Evolutionary conservation across 2,329 filamentous ascomycete genomes (phyloP), one percentile per base, ranked within the genome.

Genomic region (Didymella pomorum): DNA sequence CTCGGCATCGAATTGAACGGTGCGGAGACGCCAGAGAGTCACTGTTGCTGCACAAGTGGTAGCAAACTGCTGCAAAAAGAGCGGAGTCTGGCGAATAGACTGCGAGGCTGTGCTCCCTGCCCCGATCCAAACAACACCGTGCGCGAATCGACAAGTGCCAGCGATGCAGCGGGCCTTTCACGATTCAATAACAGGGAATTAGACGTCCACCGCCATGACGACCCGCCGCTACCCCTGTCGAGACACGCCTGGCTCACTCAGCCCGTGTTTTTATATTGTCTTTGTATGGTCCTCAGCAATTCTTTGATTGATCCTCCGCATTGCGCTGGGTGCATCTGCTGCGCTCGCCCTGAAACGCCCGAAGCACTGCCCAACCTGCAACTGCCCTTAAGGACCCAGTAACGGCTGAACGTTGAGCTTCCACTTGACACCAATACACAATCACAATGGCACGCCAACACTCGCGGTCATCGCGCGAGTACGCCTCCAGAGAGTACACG

Each of bases 171-270:
- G 54, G 54, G 25, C 31, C 47, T 31, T 53, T 49, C 31, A 46
- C 49, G 52, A 52, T 60, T 39, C 58, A 61, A 63, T 65, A 70
- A 69, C 66, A 69, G 55, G 67, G 62, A 63, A 70, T 44, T 42
- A 49, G 26, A 54, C 29, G 26, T 52, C 56, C 52, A 56, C 45
- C 56, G 63, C 55, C 45, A 69, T 68, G 66, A 67, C 63, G 67
- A 54, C 41, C 56, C 50, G 41, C 56, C 28, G 41, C 46, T 18
- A 54, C 28, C 56, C 56, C 45, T 54, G 50, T 41, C 41, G 33
- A 51, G 21, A 58, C 50, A 50, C 41, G 33, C 52, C 45, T 47
- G 49, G 48, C 47, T 57, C 53, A 21, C 52, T 20, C 51, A 41
- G 48, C 47, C 45, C 42, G 55, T 55, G 26, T 52, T 58, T 41